Evolutionary conservation across 768 basidiomycete genomes (phyloP), one percentile per base, ranked within the genome.

Genomic region (Pleurotus tuber-regium): DNA sequence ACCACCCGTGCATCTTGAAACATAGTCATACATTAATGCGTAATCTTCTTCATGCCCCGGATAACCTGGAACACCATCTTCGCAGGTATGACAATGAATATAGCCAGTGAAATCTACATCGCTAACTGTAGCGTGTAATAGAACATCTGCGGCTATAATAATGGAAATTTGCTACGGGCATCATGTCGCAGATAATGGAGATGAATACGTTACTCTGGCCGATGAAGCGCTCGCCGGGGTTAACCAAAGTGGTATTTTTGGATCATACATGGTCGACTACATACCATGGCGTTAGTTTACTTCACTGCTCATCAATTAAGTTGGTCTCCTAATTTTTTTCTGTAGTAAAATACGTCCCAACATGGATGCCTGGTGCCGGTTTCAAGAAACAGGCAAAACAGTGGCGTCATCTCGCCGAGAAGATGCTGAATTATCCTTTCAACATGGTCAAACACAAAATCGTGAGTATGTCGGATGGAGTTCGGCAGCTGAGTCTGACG

Each of bases 281-380:
- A 44, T 53, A 19, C 42, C 42, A 10, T 21, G 39, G 14, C 29
- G 10, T 50, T 39, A 39, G 49, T 31, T 18, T n/a, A 18, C 28
- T 39, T 44, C 41, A 55, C 16, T 25, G 25, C 38, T 43, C 30
- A n/a, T n/a, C 26, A 48, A 44, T 8, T 52, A 49, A 9, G 30
- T 40, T 12, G n/a, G 48, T 53, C 41, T 41, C 38, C 35, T 50
- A 7, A 50, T 55, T 1, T 29, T 38, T n/a, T 14, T 38, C 6
- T 21, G 11, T 47, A 71, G 67, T 79, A 52, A 67, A 68, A 35
- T 60, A 76, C 48, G 59, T 80, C 30, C 78, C 78, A 1, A 59
- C 66, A 12, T 77, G 77, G 78, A 59, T 78, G 41, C 78, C 77
- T 3, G 76, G 77, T 9, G 74, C 75, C 7, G 55, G 55, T 0